Evolutionary conservation across 2,329 filamentous ascomycete species (phyloP), one percentile per base, ranked within the genome.

Genomic region (Chrysosporium keratinophilum): DNA sequence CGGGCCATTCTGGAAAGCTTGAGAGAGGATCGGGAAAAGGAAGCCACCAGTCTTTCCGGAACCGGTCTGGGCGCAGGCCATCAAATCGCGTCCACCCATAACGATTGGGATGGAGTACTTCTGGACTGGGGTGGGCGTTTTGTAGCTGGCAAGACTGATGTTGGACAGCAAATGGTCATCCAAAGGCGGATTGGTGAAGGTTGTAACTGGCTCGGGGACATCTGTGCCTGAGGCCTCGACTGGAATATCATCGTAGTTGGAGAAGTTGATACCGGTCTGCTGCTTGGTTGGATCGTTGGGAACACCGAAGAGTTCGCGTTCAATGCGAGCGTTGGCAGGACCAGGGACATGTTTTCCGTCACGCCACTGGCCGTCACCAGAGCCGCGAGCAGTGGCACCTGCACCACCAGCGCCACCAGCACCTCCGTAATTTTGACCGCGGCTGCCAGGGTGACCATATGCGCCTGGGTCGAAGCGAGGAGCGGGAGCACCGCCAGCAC

Each of bases 21-120:
- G 91, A n/a, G 93, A 96, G 49, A 98, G 81, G 61, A 98, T 97
- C 56, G 93, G 93, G 79, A 98, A 98, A 60, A 98, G 78, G 82
- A 98, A 98, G 79, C 93, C 93, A 78, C 93, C 93, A 71, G 93
- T 98, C 82, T 98, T 98, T 80, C 93, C 93, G 67, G 93, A 98
- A 84, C 91, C 93, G 64, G 93, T 98, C 80, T 98, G 93, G 65
- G 93, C 93, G 79, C 93, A 98, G 73, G 93, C 93, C 93, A 98
- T 98, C 69, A 98, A 78, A 74, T 98, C 93, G 75, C 93, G 89
- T 60, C 93, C 93, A 64, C 84, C 85, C 87, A 95, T 95, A 69
- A 98, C 93, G 66, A 98, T 98, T 62, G 93, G 93, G 55, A 98
- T 95, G 3, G 93, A 97, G 78, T 98, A 97, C 74, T 98, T 98